Conservation (phyloP, 257 asterid species). For the Jasminum sambac region DNA sequence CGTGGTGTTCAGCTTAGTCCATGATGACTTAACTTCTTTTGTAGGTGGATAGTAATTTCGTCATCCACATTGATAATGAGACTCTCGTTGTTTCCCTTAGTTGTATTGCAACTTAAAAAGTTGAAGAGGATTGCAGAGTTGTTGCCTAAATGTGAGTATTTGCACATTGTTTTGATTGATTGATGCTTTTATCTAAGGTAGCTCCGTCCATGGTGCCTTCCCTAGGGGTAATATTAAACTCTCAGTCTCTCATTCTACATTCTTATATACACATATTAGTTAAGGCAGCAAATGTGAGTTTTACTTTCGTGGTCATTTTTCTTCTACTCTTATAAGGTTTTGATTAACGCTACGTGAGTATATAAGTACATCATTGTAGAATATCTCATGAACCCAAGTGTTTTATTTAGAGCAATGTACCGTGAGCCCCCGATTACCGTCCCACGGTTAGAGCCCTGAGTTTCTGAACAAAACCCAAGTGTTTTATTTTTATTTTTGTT, state of each 20-base stretch:
- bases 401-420: too few relatives aligned
- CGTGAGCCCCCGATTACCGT: too few relatives aligned
- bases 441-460: too few relatives aligned
- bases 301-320: slow-evolving; percentile 4
- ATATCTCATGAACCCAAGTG: background rate
- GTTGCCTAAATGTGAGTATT: slow-evolving; percentile 73
- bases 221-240: background rate
- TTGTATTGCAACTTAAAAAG: slow-evolving; percentile 71
- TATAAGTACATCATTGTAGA: slow-evolving; percentile 1
- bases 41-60: slow-evolving; percentile 86
- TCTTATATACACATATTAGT: slow-evolving; percentile 9
- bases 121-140: slow-evolving; percentile 58
- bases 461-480: too few relatives aligned
- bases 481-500: too few relatives aligned
- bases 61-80: slow-evolving; percentile 72
- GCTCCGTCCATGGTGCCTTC: background rate
- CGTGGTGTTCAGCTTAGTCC: slow-evolving; percentile 3
- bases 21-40: slow-evolving; percentile 23
- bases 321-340: background rate
- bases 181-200: slow-evolving; percentile 3
- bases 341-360: background rate
- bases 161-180: slow-evolving; percentile 11
- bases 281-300: background rate
- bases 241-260: background rate
- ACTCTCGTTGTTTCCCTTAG: slow-evolving; percentile 59